Evolutionary conservation across 2,329 filamentous ascomycete species (phyloP), one percentile per base, ranked within the genome.

Genomic region (Pyricularia sp.): DNA sequence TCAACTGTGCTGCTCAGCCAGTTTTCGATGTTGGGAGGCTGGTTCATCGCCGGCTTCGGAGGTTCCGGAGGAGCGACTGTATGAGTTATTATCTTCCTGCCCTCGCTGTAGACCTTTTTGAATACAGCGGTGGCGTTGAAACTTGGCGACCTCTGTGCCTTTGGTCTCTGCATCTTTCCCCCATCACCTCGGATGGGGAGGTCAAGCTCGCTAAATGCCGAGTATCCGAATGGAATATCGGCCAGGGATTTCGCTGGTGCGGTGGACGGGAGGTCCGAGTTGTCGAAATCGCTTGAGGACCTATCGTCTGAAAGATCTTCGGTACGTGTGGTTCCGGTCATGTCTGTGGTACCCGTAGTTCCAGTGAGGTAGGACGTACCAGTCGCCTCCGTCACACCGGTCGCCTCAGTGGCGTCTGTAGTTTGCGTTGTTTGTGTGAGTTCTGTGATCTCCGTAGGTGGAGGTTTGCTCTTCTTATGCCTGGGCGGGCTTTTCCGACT

Each of bases 181-280:
- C 81, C 78, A 68, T 84, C 79, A 6, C 81, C 81, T 25, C 81
- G 80, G 0, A 84, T 74, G 0, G 86, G 82, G 1, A 90, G 76
- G 68, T 89, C 87, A 7, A 90, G 79, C 73, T 87, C 86, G 72
- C 86, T 90, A 72, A 90, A 90, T n/a, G 88, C 88, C 23, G 88
- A 90, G 71, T 86, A 85, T 6, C 88, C 88, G 74, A 89, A 84
- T 0, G 87, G 87, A 66, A 90, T 86, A 55, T 89, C 86, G 20
- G 85, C 86, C 42, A 89, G 74, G 2, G 85, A 84, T 71, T 86
- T 86, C 42, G 80, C 81, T 4, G 82, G 76, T 9, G 78, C 73
- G 58, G 77, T 83, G 2, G 81, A 81, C 9, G 78, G 79, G n/a
- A 77, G 74, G 7, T 79, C 76, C 2, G 80, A 82, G 1, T 58